A percentile compares a stretch with the other conserved stretches of the same genome.
Evolutionary conservation across 2,329 filamentous ascomycete genomes (phyloP).

Genomic region (Diaporthe australafricana): DNA sequence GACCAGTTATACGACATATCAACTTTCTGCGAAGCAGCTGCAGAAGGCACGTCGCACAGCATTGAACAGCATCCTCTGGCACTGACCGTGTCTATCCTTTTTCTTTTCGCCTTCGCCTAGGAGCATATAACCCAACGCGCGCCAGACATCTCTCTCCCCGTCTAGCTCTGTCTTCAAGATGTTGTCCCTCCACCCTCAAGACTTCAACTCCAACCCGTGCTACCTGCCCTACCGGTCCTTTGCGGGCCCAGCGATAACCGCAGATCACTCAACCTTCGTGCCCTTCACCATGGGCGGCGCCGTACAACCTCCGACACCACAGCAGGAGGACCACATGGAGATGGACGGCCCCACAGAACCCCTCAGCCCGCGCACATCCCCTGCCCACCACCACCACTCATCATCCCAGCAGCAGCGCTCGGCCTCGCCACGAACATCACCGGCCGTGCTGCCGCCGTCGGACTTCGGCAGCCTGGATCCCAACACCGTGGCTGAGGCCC

Average conservation of each 20-base stretch:
- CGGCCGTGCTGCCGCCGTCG: conserved; percentile 34
- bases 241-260: neutral
- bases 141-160: neutral
- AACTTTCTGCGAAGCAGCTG: conserved; percentile 19
- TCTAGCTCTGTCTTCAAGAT: conserved; percentile 24
- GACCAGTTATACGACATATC: conserved; percentile 32
- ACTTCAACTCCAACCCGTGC: conserved; percentile 29
- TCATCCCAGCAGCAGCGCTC: conserved; percentile 18
- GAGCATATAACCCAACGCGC: conserved; percentile 6
- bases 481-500: conserved; percentile 68
- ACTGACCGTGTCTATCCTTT: conserved; percentile 14
- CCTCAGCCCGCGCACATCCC: conserved; percentile 31
- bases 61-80: neutral
- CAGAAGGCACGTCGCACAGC: conserved; percentile 27
- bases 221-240: conserved; percentile 32
- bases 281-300: conserved; percentile 31
- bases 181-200: conserved; percentile 32
- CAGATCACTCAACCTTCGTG: conserved; percentile 23
- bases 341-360: conserved; percentile 25
- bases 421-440: conserved; percentile 34
- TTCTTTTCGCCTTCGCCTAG: neutral
- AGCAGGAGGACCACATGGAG: conserved; percentile 29
- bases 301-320: conserved; percentile 27
- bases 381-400: neutral
- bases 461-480: conserved; percentile 27